phyloP scores from a whole-genome alignment of 192 early-diverging fungal genomes.

The Coemansia nantahalensis region DNA sequence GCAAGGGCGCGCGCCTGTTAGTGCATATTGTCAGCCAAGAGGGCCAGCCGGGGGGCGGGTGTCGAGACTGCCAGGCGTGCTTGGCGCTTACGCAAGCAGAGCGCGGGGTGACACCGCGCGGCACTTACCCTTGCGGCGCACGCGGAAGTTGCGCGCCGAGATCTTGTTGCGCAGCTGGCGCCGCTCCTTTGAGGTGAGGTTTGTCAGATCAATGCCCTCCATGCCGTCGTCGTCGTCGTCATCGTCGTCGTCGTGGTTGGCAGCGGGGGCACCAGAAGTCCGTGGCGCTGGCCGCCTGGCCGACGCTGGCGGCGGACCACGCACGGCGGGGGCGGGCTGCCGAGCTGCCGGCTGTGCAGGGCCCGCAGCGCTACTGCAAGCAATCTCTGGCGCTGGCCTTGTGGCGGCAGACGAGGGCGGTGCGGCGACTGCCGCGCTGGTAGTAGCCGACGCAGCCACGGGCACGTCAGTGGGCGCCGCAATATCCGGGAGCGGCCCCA shows the following conservation, averaged over 20 bases:
- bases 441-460: too few species aligned
- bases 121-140: conserved; percentile 70
- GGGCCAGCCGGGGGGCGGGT: too few species aligned
- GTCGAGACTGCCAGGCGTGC: background rate
- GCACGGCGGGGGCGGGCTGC: conserved; percentile 15
- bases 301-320: conserved; percentile 15
- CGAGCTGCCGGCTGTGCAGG: too few species aligned
- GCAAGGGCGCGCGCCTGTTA: background rate
- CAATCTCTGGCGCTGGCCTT: too few species aligned
- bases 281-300: background rate
- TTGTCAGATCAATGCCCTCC: conserved; percentile 58
- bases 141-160: conserved; percentile 80
- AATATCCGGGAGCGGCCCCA: too few species aligned
- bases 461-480: too few species aligned
- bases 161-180: conserved; percentile 86
- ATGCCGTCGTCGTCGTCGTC: conserved; percentile 31
- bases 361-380: too few species aligned
- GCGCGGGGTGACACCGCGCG: background rate
- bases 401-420: too few species aligned
- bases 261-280: background rate
- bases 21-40: background rate
- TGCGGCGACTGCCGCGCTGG: too few species aligned
- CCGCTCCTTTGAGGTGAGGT: conserved; percentile 70
- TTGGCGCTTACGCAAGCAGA: background rate
- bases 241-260: conserved; percentile 3